phyloP scores from a whole-genome alignment of 768 basidiomycete species.

The Neoboletus subvelutipes region DNA sequence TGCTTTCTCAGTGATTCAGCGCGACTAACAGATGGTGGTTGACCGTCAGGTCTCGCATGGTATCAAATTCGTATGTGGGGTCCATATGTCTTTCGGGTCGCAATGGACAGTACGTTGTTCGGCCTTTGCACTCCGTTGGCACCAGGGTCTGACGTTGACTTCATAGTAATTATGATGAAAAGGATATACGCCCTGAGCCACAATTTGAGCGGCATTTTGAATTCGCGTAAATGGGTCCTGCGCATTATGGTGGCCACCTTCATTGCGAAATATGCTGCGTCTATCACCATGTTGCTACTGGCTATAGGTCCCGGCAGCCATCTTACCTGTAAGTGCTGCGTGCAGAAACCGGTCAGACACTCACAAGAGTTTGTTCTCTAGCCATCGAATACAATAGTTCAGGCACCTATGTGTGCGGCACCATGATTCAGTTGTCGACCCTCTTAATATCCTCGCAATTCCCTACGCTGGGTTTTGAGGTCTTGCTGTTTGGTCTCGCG shows the following conservation, averaged over 20 bases:
- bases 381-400: not conserved
- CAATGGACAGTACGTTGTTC: slow-evolving; percentile 19
- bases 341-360: not conserved
- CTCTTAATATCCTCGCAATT: slow-evolving; percentile 4
- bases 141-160: not conserved
- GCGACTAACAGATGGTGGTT: not conserved
- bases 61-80: slow-evolving; percentile 18
- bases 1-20: not conserved
- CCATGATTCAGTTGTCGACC: not conserved
- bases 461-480: slow-evolving; percentile 15
- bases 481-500: slow-evolving; percentile 16
- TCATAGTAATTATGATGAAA: slow-evolving; percentile 22
- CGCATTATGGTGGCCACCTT: slow-evolving; percentile 3
- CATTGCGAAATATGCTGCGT: slow-evolving; percentile 5
- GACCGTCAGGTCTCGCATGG: slow-evolving; percentile 12
- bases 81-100: slow-evolving; percentile 12
- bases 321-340: slow-evolving; percentile 2
- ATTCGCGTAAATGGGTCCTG: slow-evolving; percentile 6
- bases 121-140: not conserved
- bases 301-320: slow-evolving; percentile 11
- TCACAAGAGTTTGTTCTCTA: not conserved
- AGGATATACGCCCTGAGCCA: slow-evolving; percentile 16
- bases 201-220: slow-evolving; percentile 3
- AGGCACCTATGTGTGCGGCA: slow-evolving; percentile 4
- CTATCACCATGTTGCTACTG: slow-evolving; percentile 9